phyloP scores from a whole-genome alignment of 768 basidiomycete genomes.

The Kwoniella sp. region DNA sequence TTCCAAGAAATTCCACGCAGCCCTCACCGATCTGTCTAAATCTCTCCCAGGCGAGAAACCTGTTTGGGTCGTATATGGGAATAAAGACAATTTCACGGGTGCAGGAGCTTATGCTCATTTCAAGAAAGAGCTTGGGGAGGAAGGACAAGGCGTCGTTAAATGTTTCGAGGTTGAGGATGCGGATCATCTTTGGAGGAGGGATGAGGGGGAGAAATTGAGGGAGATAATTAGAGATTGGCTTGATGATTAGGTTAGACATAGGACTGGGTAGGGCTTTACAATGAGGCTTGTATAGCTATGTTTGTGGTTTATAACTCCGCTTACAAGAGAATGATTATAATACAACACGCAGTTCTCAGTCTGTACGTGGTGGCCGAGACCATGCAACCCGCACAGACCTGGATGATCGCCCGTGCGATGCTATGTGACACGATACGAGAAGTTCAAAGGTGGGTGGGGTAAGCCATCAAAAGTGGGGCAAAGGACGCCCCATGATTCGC shows the following conservation, averaged over 20 bases:
- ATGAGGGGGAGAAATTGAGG: slow-evolving; percentile 21
- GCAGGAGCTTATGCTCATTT: slow-evolving; percentile 12
- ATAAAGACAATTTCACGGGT: slow-evolving; percentile 39
- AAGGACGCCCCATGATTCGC: too few relatives aligned
- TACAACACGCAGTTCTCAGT: too few relatives aligned
- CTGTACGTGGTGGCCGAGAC: too few relatives aligned
- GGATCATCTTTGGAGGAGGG: slow-evolving; percentile 59
- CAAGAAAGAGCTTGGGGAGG: slow-evolving; percentile 3
- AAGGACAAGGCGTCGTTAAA: slow-evolving; percentile 3
- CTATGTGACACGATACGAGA: too few relatives aligned
- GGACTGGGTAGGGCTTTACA: too few relatives aligned
- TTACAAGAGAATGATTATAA: too few relatives aligned
- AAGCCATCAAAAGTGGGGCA: too few relatives aligned
- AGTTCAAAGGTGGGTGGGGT: too few relatives aligned
- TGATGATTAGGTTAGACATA: slow-evolving; percentile 4
- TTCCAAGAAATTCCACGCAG: slow-evolving; percentile 24
- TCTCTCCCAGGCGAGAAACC: background rate
- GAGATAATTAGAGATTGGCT: slow-evolving; percentile 25
- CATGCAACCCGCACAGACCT: too few relatives aligned
- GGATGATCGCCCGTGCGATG: too few relatives aligned
- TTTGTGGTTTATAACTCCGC: too few relatives aligned
- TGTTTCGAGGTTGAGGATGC: slow-evolving; percentile 57
- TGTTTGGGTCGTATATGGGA: slow-evolving; percentile 28
- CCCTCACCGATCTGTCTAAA: slow-evolving; percentile 6
- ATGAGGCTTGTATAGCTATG: too few relatives aligned